Conservation (phyloP, 2,329 filamentous ascomycete genomes). For the Colletotrichum sp. region DNA sequence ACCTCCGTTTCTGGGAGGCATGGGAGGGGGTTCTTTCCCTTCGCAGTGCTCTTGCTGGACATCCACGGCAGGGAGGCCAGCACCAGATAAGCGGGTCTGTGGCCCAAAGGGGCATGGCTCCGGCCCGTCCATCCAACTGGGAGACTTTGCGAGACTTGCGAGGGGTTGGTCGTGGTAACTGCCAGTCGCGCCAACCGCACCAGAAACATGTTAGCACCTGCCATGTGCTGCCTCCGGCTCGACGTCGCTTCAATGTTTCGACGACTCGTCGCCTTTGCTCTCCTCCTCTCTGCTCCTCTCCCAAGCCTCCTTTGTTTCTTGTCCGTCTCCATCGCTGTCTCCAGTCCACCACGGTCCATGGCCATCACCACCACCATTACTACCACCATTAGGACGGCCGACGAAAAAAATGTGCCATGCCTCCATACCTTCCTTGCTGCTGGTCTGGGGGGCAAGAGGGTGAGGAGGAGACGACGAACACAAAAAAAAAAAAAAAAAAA, state of each 20-base stretch:
- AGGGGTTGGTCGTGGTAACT: conserved; percentile 3
- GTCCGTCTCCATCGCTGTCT: background rate
- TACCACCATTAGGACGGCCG: background rate
- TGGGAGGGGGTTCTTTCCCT: background rate
- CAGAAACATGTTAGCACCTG: background rate
- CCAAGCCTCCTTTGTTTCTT: conserved; percentile 12
- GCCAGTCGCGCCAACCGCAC: conserved; percentile 1
- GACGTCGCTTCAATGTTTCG: background rate
- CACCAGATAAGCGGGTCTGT: background rate
- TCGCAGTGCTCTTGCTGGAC: background rate
- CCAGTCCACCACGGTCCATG: background rate
- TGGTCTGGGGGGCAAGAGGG: background rate
- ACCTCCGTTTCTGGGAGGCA: background rate
- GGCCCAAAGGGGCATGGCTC: background rate
- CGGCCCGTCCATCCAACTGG: conserved; percentile 1
- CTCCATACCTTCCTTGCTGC: background rate
- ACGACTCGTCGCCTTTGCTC: background rate
- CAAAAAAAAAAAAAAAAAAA: background rate
- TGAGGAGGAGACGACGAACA: background rate
- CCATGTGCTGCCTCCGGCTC: background rate
- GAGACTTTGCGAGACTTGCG: conserved; percentile 11
- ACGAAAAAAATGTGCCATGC: background rate
- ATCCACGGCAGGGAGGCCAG: background rate
- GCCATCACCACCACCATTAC: background rate
- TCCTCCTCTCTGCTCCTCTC: background rate